A percentile compares a stretch with the other conserved stretches of the same genome.
These are phyloP conservation scores for Russula virescens DNA, from an alignment of 768 basidiomycete species.

Conservation along the genomic window DNA sequence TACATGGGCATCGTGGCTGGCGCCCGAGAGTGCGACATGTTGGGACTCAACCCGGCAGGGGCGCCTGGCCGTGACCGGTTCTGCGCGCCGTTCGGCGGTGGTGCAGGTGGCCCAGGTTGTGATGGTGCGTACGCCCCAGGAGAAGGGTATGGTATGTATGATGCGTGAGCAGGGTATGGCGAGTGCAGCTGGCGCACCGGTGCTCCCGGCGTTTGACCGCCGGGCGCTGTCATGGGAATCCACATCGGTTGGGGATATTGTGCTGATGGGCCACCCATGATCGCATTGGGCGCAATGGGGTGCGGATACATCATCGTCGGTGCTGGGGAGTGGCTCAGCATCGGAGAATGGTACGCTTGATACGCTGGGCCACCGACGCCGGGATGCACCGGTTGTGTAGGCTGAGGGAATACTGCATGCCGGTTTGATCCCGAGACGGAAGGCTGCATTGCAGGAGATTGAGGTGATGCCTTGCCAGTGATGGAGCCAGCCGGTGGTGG, in stretches of 20 bases:
- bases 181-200: conserved; percentile 55
- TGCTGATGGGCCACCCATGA: conserved; percentile 55
- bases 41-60: conserved; percentile 56
- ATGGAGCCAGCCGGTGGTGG: conserved; percentile 46
- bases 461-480: conserved; percentile 41
- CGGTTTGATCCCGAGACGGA: conserved; percentile 10
- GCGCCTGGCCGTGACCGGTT: conserved; percentile 38
- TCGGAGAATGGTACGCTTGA: conserved; percentile 56
- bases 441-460: conserved; percentile 35
- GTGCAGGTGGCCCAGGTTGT: conserved; percentile 39
- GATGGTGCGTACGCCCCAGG: conserved; percentile 41
- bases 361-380: conserved; percentile 38
- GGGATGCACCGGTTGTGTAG: conserved; percentile 19
- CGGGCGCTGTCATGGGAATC: conserved; percentile 44
- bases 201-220: conserved; percentile 42
- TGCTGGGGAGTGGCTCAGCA: conserved; percentile 67
- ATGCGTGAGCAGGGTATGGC: conserved; percentile 49
- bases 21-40: conserved; percentile 43
- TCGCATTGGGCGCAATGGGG: conserved; percentile 53
- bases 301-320: conserved; percentile 63
- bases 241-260: conserved; percentile 61
- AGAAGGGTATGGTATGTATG: conserved; percentile 60
- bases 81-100: conserved; percentile 31
- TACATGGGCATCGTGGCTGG: conserved; percentile 45
- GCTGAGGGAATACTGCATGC: conserved; percentile 21